Base-by-base conservation (phyloP, 441 rosid species). In the Macaranga tanarius region DNA sequence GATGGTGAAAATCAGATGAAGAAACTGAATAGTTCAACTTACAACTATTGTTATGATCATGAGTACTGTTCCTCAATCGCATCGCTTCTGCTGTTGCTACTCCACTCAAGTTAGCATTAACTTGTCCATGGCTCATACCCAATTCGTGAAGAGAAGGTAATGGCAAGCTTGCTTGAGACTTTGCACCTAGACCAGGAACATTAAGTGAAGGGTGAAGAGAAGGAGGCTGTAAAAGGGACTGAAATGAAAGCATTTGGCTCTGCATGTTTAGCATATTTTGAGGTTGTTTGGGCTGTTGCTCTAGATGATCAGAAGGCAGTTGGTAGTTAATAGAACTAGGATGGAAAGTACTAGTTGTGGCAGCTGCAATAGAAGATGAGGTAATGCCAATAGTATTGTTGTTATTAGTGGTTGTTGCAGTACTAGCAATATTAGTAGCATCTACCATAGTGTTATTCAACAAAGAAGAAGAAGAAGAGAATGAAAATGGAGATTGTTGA, bases 1-100 rank as follows among this genome's bases (percentile, higher is more conserved):
- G 82, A 72, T 78, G 81, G 55, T 80, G 87, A 73, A 88, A 85
- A 69, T 85, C 89, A 15, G 90, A 82, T 40, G 87, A 71, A 12
- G 88, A 19, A 58, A 79, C 74, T 2, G 88, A 72, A 71, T 72
- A 82, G 17, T 83, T 84, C 76, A 78, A 66, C 77, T 79, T 84
- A 67, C 85, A 83, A 75, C 72, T 73, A 55, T 81, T 54, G 38
- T 45, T 10, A 10, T 42, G 47, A 42, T 42, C 47, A 57, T 72
- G 38, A 34, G n/a, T n/a, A n/a, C 7, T 34, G 50, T 60, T 61
- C 47, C 66, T 71, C 51, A 40, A 50, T 63, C 45, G 59, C 76
- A 47, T 70, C 63, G 71, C 76, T 80, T 77, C 79, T 54, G 78
- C 28, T 52, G 73, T 76, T 82, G 31, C 25, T 55, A 81, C 10